Evolutionary conservation across 192 early-diverging fungal species (phyloP).

Genomic region (Ambispora gerdemannii): DNA sequence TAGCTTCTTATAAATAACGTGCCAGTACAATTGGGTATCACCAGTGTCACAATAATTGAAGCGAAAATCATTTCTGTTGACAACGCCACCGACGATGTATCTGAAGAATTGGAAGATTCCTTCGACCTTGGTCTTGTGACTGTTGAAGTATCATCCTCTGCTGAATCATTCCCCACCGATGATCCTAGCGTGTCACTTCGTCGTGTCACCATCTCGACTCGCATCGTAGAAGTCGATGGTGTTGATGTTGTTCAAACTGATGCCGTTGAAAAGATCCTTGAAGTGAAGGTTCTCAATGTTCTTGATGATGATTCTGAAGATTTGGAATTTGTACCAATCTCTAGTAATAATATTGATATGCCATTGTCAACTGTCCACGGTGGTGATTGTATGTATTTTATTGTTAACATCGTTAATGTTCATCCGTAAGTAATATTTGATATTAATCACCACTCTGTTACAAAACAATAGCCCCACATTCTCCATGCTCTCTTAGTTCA

Average conservation of each 20-base stretch:
- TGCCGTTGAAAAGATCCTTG: conserved; percentile 52
- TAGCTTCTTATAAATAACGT: conserved; percentile 54
- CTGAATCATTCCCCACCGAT: conserved; percentile 40
- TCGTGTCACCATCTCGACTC: conserved; percentile 46
- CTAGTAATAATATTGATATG: no score
- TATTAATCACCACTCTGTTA: no score
- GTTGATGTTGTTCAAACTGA: conserved; percentile 50
- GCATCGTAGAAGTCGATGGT: conserved; percentile 55
- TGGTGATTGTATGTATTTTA: no score
- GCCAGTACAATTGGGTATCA: conserved; percentile 43
- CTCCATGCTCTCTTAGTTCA: neutral
- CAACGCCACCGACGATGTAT: conserved; percentile 41
- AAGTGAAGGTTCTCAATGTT: conserved; percentile 48
- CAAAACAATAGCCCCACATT: neutral
- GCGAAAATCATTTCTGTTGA: conserved; percentile 38
- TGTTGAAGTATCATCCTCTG: conserved; percentile 49
- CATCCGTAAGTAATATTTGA: no score
- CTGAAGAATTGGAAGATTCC: conserved; percentile 41
- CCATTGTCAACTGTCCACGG: no score
- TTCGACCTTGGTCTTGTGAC: conserved; percentile 55
- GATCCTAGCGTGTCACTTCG: conserved; percentile 45
- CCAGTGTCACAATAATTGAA: conserved; percentile 40
- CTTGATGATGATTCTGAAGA: conserved; percentile 20
- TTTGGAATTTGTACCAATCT: neutral
- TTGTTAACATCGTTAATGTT: no score